These are phyloP conservation scores for Trichoderma aggressivum DNA, from an alignment of 2,329 filamentous ascomycete species.

Conservation along the genomic window DNA sequence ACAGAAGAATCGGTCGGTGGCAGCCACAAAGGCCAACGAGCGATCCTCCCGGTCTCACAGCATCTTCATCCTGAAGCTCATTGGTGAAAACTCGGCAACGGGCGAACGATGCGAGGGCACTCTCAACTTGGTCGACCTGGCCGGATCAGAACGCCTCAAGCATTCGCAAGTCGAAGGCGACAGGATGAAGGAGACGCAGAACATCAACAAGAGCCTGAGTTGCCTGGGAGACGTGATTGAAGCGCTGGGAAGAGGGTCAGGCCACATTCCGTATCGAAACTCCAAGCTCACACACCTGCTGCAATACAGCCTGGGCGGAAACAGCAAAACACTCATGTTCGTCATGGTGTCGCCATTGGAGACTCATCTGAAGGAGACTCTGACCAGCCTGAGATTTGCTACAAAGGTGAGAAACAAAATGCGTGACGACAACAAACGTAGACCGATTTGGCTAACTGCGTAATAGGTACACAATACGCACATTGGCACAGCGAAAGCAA, in stretches of 20 bases:
- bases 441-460: slow-evolving; percentile 16
- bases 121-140: slow-evolving; percentile 91
- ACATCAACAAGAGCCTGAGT: slow-evolving; percentile 92
- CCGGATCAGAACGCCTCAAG: slow-evolving; percentile 86
- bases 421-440: slow-evolving; percentile 25
- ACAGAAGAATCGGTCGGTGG: slow-evolving; percentile 82
- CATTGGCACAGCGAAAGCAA: slow-evolving; percentile 81
- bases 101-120: slow-evolving; percentile 87
- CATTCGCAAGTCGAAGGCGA: slow-evolving; percentile 84
- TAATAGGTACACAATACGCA: slow-evolving; percentile 78
- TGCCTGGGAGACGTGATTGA: slow-evolving; percentile 94
- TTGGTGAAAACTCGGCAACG: slow-evolving; percentile 68
- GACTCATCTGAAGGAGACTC: slow-evolving; percentile 84
- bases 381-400: slow-evolving; percentile 93
- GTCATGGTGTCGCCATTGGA: slow-evolving; percentile 95
- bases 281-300: slow-evolving; percentile 95
- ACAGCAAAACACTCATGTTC: slow-evolving; percentile 98
- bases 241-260: slow-evolving; percentile 78
- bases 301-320: slow-evolving; percentile 91
- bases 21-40: slow-evolving; percentile 96
- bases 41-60: slow-evolving; percentile 91
- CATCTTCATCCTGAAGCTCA: slow-evolving; percentile 85
- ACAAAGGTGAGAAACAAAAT: slow-evolving; percentile 64
- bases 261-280: slow-evolving; percentile 90
- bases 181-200: slow-evolving; percentile 88